Evolutionary conservation across 1,284 basidiomycete genomes (phyloP).

Genomic region (Erythrobasidium hasegawianum): DNA sequence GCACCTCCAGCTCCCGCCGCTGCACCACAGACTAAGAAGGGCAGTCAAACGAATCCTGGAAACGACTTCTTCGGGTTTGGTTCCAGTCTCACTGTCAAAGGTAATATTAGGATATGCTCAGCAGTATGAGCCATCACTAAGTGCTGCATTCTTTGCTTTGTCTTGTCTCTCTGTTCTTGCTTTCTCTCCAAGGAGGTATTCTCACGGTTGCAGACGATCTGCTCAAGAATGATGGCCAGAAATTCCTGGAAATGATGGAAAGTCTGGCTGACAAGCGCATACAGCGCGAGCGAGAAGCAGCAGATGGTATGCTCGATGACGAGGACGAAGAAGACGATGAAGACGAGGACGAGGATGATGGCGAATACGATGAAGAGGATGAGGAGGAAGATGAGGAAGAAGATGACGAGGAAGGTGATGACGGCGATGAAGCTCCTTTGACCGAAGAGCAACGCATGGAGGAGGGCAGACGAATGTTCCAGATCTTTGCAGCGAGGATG

Average conservation of each 20-base stretch:
- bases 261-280: slow-evolving; percentile 91
- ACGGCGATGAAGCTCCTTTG: slow-evolving; percentile 47
- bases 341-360: slow-evolving; percentile 55
- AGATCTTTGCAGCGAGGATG: slow-evolving; percentile 99
- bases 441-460: slow-evolving; percentile 82
- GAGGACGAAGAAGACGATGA: slow-evolving; percentile 58
- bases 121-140: slow-evolving; percentile 5
- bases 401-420: slow-evolving; percentile 52
- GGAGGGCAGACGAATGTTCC: slow-evolving; percentile 98
- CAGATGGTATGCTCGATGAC: slow-evolving; percentile 63
- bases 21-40: slow-evolving; percentile 14
- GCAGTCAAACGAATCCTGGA: slow-evolving; percentile 49
- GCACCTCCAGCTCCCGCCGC: slow-evolving; percentile 37
- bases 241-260: slow-evolving; percentile 99
- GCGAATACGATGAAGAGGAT: slow-evolving; percentile 49
- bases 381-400: slow-evolving; percentile 55
- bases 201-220: slow-evolving; percentile 98
- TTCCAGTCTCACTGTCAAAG: slow-evolving; percentile 74
- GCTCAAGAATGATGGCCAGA: slow-evolving; percentile 94
- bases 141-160: slow-evolving; percentile 27
- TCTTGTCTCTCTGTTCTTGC: slow-evolving; percentile 36
- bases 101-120: slow-evolving; percentile 50
- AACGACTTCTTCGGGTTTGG: slow-evolving; percentile 74
- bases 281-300: slow-evolving; percentile 86
- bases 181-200: slow-evolving; percentile 73